Base-by-base conservation (phyloP, 768 basidiomycete genomes). In the Pleurotus tuber-regium region DNA sequence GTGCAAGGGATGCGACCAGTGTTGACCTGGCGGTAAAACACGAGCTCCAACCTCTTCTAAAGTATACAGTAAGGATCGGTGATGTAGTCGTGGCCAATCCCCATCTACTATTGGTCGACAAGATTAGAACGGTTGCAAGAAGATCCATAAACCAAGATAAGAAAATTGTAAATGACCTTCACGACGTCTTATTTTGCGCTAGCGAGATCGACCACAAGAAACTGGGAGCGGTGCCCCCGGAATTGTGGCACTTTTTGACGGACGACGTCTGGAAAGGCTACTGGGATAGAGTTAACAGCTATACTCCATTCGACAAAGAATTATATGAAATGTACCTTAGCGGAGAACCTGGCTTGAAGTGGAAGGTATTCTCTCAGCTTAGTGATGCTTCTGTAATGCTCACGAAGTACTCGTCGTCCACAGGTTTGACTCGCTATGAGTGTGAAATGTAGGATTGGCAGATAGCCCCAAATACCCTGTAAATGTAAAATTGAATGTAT, bases 31-130 rank as follows among this genome's bases (percentile, higher is more conserved):
- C 48, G 14, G 38, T 51, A 14, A 42, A 42, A 18, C 39, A 19
- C 21, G 40, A 42, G 10, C 12, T 42, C 11, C 21, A 33, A 21
- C 16, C 16, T 2, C 11, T 25, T 42, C 11, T 51, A 12, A 11
- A 8, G 40, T 26, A 36, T 26, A 16, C 50, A 16, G 31, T 43
- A 23, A 14, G 8, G 19, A 42, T 51, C 21, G 40, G 42, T 7
- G 50, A 39, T 21, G 36, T 51, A 16, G 9, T 38, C 14, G 50
- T 51, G 19, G 50, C 39, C 4, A 39, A 42, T 23, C 31, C 21
- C 4, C 50, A 38, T 21, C 26, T 51, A 38, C 39, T 51, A 8
- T 29, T 51, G 39, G 50, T 51, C 11, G 39, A 51, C 36, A 51
- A 51, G 16, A 42, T 51, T 26, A 24, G 28, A 42, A 36, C 31